Evolutionary conservation across 2,329 filamentous ascomycete species (phyloP), one percentile per base, ranked within the genome.

Genomic region (Alternaria burnsii): DNA sequence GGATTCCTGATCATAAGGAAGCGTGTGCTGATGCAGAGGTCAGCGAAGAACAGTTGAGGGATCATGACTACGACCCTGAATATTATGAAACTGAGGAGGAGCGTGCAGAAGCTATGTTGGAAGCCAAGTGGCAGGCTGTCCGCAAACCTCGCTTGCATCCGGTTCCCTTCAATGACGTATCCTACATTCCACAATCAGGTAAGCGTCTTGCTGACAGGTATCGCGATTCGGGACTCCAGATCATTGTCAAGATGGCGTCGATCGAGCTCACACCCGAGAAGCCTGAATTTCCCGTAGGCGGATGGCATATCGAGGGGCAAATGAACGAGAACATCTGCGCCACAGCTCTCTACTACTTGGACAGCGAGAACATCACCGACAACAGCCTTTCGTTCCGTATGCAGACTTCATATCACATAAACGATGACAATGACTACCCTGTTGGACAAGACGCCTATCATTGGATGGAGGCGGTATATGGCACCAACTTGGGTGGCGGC

Each of bases 291-390:
- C 73, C 77, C 0, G 84, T 84, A 16, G 86, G 86, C 0, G 77
- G 76, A 1, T 88, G 86, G 83, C 86, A 88, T 63, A 69, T 83
- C n/a, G 79, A 82, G 64, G 79, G 79, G 8, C 65, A 68, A 28
- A 68, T 79, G 76, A 90, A 91, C 66, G 88, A 91, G 73, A 85
- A 85, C 63, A 89, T 91, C 38, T 84, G 83, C 64, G 87, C 87
- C 0, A 88, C 87, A 0, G 85, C 88, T 0, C 77, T 91, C 18
- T 88, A 88, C 74, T 88, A 88, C 72, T 87, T 87, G 65, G 85
- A 88, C 60, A 78, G 73, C 46, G 82, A 87, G 0, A 91, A 91
- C 71, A 84, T 90, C 52, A 84, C 84, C 0, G 79, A 52, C 6
- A 67, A 60, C 28, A 65, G 46, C 22, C 65, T 73, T 9, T 65